Conservation (phyloP, 768 basidiomycete species). For the Guyanaporus albipodus region DNA sequence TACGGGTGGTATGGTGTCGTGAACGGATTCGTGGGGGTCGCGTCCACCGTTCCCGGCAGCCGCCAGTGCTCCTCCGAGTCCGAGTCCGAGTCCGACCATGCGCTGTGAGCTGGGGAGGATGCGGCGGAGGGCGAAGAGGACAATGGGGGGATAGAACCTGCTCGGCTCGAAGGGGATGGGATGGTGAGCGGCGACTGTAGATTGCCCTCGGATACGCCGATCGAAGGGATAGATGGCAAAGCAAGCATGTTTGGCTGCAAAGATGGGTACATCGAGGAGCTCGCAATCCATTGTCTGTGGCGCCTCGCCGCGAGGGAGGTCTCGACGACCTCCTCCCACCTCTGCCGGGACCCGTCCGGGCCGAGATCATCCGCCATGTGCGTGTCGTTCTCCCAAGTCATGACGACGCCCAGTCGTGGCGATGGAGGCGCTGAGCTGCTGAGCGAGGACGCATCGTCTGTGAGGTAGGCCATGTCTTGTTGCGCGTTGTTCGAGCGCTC, state of each 20-base stretch:
- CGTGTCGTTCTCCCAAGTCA: conserved; percentile 14
- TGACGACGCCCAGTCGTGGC: conserved; percentile 11
- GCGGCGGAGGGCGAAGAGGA: conserved; percentile 17
- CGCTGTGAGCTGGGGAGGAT: conserved; percentile 4
- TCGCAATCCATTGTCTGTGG: neutral
- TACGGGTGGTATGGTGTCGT: neutral
- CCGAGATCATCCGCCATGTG: conserved; percentile 6
- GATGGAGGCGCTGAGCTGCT: conserved; percentile 20
- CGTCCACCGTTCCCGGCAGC: neutral
- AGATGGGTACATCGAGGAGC: conserved; percentile 2
- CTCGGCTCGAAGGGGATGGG: conserved; percentile 12
- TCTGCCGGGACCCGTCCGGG: neutral
- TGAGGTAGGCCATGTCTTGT: conserved; percentile 13
- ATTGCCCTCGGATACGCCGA: conserved; percentile 14
- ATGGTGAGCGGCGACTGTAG: conserved; percentile 28
- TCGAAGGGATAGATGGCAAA: conserved; percentile 30
- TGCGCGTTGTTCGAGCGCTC: neutral
- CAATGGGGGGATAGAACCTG: conserved; percentile 9
- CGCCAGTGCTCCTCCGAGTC: conserved; percentile 13
- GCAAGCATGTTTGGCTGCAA: conserved; percentile 7
- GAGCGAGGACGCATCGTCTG: conserved; percentile 16
- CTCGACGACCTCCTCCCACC: conserved; percentile 18
- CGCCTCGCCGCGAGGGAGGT: conserved; percentile 5
- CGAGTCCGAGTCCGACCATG: conserved; percentile 13
- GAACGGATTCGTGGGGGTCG: neutral